Conservation (phyloP, 345 rosid genomes). For the Populus nigra region DNA sequence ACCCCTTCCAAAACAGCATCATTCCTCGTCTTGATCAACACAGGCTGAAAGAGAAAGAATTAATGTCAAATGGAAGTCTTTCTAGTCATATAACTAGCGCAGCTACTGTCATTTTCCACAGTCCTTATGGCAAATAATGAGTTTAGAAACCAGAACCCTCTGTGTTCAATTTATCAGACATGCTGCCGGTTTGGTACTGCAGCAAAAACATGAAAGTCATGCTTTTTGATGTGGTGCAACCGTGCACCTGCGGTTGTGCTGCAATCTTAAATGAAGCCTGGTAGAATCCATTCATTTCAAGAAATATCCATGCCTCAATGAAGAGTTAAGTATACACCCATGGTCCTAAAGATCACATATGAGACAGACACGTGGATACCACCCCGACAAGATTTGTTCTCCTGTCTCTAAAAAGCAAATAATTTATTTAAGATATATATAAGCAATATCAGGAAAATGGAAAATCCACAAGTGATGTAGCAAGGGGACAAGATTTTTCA, state of each 20-base stretch:
- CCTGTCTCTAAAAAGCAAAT: background rate
- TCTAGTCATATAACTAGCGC: background rate
- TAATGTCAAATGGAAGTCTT: background rate
- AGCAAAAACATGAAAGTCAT: too few species aligned
- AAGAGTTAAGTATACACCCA: background rate
- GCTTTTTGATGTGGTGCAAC: too few species aligned
- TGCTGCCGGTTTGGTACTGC: too few species aligned
- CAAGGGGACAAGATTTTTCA: too few species aligned
- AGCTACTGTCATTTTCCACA: background rate
- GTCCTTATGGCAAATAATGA: background rate
- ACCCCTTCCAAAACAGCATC: conserved; percentile 4
- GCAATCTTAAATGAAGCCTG: too few species aligned
- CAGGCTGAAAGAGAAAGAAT: conserved; percentile 32
- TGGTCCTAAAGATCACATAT: background rate
- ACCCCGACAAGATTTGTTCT: background rate
- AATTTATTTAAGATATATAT: too few species aligned
- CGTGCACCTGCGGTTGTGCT: too few species aligned
- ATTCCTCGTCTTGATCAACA: conserved; percentile 27
- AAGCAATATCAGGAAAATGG: too few species aligned
- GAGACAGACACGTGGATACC: background rate
- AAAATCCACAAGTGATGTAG: too few species aligned
- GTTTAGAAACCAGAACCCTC: background rate
- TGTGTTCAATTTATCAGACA: background rate
- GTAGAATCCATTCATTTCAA: background rate
- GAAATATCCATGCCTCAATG: background rate